Percentiles rank a stretch among this genome's conserved stretches.
Conservation (phyloP, 345 rosid genomes). For the Acer saccharum region DNA sequence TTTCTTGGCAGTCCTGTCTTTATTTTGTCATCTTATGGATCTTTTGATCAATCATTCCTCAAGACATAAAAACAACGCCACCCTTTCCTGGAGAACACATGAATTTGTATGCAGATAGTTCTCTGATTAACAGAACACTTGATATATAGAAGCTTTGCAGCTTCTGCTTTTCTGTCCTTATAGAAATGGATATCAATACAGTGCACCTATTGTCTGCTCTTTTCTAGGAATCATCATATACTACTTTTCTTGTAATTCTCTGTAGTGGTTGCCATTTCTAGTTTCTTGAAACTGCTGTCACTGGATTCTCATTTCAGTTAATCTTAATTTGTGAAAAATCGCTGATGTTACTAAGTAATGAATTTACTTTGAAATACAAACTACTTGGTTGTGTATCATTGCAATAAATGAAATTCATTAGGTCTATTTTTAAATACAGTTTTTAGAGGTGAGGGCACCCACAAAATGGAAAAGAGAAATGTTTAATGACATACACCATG, state of each 20-base stretch:
- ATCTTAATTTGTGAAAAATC: not conserved
- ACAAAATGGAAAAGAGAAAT: not conserved
- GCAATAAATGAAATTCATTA: not conserved
- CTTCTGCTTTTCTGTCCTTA: constrained; percentile 10
- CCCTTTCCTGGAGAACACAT: not conserved
- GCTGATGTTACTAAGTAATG: not conserved
- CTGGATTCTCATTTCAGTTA: not conserved
- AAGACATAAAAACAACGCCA: not conserved
- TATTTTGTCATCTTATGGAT: not conserved
- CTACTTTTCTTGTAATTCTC: not conserved
- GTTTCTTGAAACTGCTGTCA: not conserved
- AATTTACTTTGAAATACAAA: not conserved
- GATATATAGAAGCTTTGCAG: not conserved
- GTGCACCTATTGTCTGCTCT: not conserved
- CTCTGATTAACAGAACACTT: not conserved
- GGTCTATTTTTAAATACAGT: not conserved
- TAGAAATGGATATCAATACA: not conserved
- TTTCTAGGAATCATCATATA: not conserved
- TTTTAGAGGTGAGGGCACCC: not conserved
- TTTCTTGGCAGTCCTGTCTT: not conserved
- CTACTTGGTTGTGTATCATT: not conserved
- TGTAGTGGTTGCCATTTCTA: not conserved
- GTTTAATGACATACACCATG: not conserved
- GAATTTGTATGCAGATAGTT: not conserved
- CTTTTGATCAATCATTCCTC: not conserved